Conservation (phyloP, 768 basidiomycete genomes). For the Kwoniella sp. region DNA sequence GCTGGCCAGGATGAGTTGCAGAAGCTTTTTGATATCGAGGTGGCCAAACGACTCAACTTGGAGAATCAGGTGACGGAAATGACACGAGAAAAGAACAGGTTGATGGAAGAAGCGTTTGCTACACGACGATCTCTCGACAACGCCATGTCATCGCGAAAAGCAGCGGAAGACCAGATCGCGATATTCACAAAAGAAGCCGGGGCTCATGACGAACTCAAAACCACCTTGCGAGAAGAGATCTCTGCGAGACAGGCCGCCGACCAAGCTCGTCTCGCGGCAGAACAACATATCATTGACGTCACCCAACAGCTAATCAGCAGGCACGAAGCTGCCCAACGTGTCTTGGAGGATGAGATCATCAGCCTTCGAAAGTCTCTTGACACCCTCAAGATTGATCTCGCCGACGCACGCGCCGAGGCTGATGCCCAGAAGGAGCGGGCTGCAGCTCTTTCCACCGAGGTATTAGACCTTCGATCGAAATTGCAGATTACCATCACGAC, state of each 20-base stretch:
- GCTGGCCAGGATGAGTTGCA: background rate
- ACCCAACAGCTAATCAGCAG: slow-evolving; percentile 10
- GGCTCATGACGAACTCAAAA: background rate
- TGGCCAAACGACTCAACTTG: background rate
- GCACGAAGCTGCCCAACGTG: slow-evolving; percentile 17
- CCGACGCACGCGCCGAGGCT: background rate
- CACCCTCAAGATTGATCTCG: slow-evolving; percentile 2
- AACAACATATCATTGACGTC: slow-evolving; percentile 2
- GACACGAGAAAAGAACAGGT: background rate
- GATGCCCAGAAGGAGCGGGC: background rate
- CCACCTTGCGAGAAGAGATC: background rate
- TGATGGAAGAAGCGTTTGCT: background rate
- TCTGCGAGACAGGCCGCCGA: slow-evolving; percentile 4
- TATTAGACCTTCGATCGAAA: slow-evolving; percentile 9
- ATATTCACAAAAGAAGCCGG: background rate
- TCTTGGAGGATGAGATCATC: slow-evolving; percentile 15
- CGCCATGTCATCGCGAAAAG: background rate
- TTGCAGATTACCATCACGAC: slow-evolving; percentile 15
- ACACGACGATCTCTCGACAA: background rate
- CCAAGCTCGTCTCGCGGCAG: slow-evolving; percentile 13
- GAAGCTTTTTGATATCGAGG: background rate
- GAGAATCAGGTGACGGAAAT: background rate
- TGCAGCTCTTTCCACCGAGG: slow-evolving; percentile 8
- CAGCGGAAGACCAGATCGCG: background rate
- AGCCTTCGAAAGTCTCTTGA: slow-evolving; percentile 16